Base-by-base conservation (phyloP, 78 protist genomes). In the Protostelium mycophagum region DNA sequence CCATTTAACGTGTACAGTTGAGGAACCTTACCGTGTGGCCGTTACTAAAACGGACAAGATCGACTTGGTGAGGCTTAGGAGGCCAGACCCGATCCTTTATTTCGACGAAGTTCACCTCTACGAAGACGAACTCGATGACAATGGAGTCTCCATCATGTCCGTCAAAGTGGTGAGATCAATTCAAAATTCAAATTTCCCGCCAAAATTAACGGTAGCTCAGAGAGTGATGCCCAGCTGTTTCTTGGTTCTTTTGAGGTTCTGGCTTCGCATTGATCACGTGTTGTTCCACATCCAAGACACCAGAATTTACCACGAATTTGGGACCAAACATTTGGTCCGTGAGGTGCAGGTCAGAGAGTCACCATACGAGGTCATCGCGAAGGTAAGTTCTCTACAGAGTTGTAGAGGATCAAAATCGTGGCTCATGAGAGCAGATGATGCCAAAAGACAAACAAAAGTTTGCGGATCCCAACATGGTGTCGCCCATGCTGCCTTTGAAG, bases 81-180 rank as follows among this genome's bases (percentile, higher is more conserved):
- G 88, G 38, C 92, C 90, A 10, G 96, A 94, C 35, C 95, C 96
- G 39, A 94, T 96, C 28, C 83, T 94, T 36, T 94, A 88, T 91
- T 88, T 35, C 87, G 94, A 91, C 1, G 97, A 96, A 34, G 92
- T 96, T 36, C 28, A 85, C 25, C 90, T 96, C 63, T 95, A 35
- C 87, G 96, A 93, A 84, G 96, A 94, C 83, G 96, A 95, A 36
- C 90, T 95, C 36, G 92, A 91, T 35, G 97, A 96, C 90, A 92
- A 96, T 85, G 97, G 97, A 39, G 73, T n/a, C 9, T 38, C 94
- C 37, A 36, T 35, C 31, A 23, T 96, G 73, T 83, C 63, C 25
- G 95, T 94, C n/a, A 83, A 86, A 34, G 63, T 93, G 85, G 96
- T 91, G 86, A 35, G 91, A 89, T 0, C 36, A 0, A 28, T 1